Conservation (phyloP, 2,329 filamentous ascomycete genomes). For the Xylariaceae sp. region DNA sequence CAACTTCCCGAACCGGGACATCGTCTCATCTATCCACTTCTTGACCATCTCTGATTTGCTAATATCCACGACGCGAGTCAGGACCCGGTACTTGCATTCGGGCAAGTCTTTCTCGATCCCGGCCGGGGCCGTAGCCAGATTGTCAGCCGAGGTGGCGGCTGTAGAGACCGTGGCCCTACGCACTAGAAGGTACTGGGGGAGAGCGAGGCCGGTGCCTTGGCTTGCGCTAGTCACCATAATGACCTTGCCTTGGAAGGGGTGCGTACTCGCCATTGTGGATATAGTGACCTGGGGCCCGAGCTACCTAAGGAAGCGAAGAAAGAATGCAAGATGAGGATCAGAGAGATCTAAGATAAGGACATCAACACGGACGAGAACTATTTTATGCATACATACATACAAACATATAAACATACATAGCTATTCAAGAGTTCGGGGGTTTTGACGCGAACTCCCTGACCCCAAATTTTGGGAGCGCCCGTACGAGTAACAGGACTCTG, state of each 20-base stretch:
- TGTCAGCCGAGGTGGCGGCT: slow-evolving; percentile 32
- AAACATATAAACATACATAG: too few species aligned
- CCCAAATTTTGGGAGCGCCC: too few species aligned
- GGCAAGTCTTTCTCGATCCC: slow-evolving; percentile 31
- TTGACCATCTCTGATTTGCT: slow-evolving; percentile 36
- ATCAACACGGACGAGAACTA: too few species aligned
- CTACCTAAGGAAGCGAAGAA: not conserved
- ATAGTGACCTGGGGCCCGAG: not conserved
- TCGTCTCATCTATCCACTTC: slow-evolving; percentile 38
- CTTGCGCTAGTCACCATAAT: slow-evolving; percentile 16
- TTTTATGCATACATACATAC: too few species aligned
- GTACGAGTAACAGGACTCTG: too few species aligned
- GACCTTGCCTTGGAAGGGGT: slow-evolving; percentile 10
- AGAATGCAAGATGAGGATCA: too few species aligned
- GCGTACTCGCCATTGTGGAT: not conserved
- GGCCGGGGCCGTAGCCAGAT: slow-evolving; percentile 30
- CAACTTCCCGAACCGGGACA: slow-evolving; percentile 32
- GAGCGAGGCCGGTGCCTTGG: slow-evolving; percentile 12
- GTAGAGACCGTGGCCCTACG: slow-evolving; percentile 37
- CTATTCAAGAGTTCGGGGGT: too few species aligned
- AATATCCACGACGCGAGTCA: slow-evolving; percentile 13
- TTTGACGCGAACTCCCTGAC: too few species aligned
- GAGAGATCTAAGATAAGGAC: too few species aligned
- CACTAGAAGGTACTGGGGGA: slow-evolving; percentile 16
- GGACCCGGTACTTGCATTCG: not conserved